phyloP scores from a whole-genome alignment of 2,329 filamentous ascomycete genomes.

The Fusarium longipes region DNA sequence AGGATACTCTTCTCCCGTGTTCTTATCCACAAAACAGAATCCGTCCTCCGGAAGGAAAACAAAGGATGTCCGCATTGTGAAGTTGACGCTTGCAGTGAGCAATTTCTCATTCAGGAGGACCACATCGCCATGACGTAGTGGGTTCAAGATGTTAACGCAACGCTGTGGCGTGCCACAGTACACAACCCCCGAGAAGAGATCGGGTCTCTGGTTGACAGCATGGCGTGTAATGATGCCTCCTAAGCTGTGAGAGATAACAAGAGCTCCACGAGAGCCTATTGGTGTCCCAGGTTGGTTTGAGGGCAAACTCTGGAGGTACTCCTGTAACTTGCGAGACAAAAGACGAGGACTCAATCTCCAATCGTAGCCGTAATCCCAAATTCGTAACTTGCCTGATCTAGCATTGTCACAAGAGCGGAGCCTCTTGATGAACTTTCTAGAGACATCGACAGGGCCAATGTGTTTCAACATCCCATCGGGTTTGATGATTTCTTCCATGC shows the following conservation, averaged over 20 bases:
- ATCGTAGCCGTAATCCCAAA: slow-evolving; percentile 95
- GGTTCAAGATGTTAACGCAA: slow-evolving; percentile 92
- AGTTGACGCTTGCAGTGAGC: slow-evolving; percentile 92
- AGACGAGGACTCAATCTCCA: slow-evolving; percentile 88
- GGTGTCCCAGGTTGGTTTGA: slow-evolving; percentile 73
- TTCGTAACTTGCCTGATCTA: slow-evolving; percentile 74
- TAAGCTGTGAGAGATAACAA: slow-evolving; percentile 86
- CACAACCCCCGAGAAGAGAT: slow-evolving; percentile 86
- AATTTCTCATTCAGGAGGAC: slow-evolving; percentile 90
- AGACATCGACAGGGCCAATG: slow-evolving; percentile 92
- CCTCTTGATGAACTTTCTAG: slow-evolving; percentile 81
- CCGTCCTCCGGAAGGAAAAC: slow-evolving; percentile 87
- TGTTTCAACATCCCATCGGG: slow-evolving; percentile 90
- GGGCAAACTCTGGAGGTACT: slow-evolving; percentile 78
- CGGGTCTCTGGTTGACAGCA: slow-evolving; percentile 84
- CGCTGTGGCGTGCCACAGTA: slow-evolving; percentile 87
- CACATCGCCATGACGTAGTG: slow-evolving; percentile 90
- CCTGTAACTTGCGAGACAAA: slow-evolving; percentile 76
- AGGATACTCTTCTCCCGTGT: slow-evolving; percentile 81
- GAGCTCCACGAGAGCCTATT: slow-evolving; percentile 71
- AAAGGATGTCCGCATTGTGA: slow-evolving; percentile 88
- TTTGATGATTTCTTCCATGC: slow-evolving; percentile 84
- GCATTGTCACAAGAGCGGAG: slow-evolving; percentile 80
- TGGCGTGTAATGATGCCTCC: slow-evolving; percentile 90
- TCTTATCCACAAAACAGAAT: slow-evolving; percentile 85